Base-by-base conservation (phyloP, 257 asterid genomes). In the Gynochthodes officinalis region DNA sequence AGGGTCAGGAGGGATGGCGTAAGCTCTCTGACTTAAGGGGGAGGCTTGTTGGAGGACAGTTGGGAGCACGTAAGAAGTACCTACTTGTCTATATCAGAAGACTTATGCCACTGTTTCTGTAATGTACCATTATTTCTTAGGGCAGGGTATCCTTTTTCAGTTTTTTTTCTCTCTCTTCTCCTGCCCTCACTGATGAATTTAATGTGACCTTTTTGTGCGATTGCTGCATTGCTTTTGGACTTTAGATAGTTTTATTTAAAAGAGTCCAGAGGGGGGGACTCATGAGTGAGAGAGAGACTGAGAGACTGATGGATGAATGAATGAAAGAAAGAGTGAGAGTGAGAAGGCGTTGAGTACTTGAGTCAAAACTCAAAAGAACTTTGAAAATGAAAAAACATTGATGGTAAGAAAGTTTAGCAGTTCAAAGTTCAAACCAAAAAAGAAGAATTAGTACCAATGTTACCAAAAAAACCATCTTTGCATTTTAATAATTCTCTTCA, bases 1-100 rank as follows among this genome's bases (percentile, higher is more conserved):
- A n/a, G 9, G 60, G 55, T 64, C 58, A 67, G 70, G 70, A 48
- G 55, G 50, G 73, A 18, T 69, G 76, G 73, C 54, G 79, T 13
- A 55, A 68, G 65, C 21, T 53, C 42, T 59, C 61, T 72, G 81
- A 73, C 78, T 72, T 19, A 3, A 23, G 37, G 77, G 33, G 67
- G 52, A 30, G 46, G 27, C 50, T n/a, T 75, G 75, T 62, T 77
- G 84, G 78, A 49, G 77, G 54, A 82, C 80, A 82, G 80, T 76
- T 79, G 81, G 81, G 82, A 76, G 79, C 83, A 79, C 81, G 79
- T 58, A 75, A 55, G 71, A 57, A 74, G 80, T 71, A 75, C 75
- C 69, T 64, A 62, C 52, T 65, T 77, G 82, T 77, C 76, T 69
- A 35, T 53, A 21, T 81, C 82, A 42, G 33, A 19, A 55, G 64